phyloP scores from a whole-genome alignment of 2,329 filamentous ascomycete genomes.

The Annulohypoxylon truncatum region DNA sequence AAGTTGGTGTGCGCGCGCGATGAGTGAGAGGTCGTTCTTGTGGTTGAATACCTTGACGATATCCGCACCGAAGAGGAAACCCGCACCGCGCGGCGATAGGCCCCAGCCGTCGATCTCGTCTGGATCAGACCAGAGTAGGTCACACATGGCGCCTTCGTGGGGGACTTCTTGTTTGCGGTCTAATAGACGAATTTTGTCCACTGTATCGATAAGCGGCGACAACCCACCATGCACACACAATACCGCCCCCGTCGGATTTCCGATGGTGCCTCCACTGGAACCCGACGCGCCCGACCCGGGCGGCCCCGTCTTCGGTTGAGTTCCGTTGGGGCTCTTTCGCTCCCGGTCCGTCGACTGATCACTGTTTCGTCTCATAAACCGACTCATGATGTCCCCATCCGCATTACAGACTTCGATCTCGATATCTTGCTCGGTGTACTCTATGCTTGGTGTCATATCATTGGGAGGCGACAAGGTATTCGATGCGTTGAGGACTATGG shows the following conservation, averaged over 20 bases:
- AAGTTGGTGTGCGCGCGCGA: slow-evolving; percentile 94
- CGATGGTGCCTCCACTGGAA: slow-evolving; percentile 70
- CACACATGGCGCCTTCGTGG: slow-evolving; percentile 98
- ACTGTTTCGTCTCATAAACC: slow-evolving; percentile 66
- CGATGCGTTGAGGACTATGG: slow-evolving; percentile 89
- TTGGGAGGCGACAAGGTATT: slow-evolving; percentile 66
- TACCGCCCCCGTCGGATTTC: slow-evolving; percentile 82
- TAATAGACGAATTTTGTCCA: slow-evolving; percentile 94
- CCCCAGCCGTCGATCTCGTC: slow-evolving; percentile 99
- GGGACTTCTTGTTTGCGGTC: slow-evolving; percentile 98
- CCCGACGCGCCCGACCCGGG: slow-evolving; percentile 84
- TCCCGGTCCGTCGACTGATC: slow-evolving; percentile 43
- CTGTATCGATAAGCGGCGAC: slow-evolving; percentile 88
- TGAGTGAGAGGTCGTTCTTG: slow-evolving; percentile 89
- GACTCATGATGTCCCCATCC: slow-evolving; percentile 80
- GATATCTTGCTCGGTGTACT: slow-evolving; percentile 74
- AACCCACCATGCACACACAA: slow-evolving; percentile 96
- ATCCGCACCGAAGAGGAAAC: slow-evolving; percentile 94
- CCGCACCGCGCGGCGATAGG: slow-evolving; percentile 90
- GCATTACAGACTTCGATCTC: slow-evolving; percentile 96
- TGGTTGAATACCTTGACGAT: slow-evolving; percentile 98
- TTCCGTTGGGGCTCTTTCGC: slow-evolving; percentile 51
- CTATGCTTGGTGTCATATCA: slow-evolving; percentile 58
- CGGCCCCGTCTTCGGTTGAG: slow-evolving; percentile 70
- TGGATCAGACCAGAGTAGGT: slow-evolving; percentile 96